Conservation (phyloP, 495 filamentous ascomycete species). For the Neurospora tetrasperma region DNA sequence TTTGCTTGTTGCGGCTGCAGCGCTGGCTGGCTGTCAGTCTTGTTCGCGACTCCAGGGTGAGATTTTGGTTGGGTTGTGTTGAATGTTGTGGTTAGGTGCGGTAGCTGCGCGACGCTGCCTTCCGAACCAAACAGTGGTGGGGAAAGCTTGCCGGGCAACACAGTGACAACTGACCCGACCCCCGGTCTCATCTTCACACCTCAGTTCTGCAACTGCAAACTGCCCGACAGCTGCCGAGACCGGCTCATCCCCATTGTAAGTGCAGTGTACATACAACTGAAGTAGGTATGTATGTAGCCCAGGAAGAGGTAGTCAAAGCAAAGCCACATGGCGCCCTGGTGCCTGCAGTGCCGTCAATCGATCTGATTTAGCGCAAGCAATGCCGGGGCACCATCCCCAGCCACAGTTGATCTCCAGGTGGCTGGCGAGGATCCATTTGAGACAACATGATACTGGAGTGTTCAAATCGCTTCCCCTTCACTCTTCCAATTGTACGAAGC, state of each 20-base stretch:
- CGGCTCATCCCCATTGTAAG: background rate
- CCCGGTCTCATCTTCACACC: background rate
- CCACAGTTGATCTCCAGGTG: background rate
- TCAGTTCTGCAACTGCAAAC: background rate
- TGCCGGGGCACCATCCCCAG: background rate
- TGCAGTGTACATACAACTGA: no score
- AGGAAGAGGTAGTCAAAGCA: background rate
- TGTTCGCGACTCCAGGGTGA: background rate
- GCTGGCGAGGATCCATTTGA: background rate
- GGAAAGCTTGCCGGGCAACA: conserved; percentile 21
- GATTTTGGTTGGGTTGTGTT: background rate
- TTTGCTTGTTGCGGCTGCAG: background rate
- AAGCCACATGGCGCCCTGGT: background rate
- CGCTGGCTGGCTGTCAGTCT: background rate
- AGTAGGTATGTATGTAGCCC: no score
- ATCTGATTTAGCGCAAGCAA: background rate
- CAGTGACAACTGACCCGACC: conserved; percentile 2
- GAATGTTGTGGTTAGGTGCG: conserved; percentile 26
- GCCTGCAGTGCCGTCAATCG: background rate
- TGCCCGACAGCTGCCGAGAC: background rate
- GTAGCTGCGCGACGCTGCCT: conserved; percentile 11
- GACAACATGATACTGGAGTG: no score
- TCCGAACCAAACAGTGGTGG: background rate
- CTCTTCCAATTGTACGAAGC: no score
- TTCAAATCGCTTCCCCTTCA: no score